Percentiles rank a stretch among this genome's conserved stretches.
Evolutionary conservation across 805 yeast species (phyloP).

Genomic region (Sugiyamaella chiloensis): DNA sequence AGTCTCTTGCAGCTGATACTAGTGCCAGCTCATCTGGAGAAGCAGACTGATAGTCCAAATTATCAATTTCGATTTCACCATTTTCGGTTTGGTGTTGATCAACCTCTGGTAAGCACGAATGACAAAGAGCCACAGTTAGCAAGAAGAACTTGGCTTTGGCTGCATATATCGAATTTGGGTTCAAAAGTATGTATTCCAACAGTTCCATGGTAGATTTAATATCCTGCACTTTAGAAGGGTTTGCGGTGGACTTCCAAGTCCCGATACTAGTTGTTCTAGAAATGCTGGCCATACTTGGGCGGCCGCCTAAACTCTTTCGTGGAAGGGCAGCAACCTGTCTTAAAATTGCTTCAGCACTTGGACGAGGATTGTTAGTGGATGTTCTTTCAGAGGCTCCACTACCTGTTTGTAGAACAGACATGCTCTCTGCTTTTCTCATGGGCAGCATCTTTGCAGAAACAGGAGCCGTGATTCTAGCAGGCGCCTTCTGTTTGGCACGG

Average conservation of each 20-base stretch:
- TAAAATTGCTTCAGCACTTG: slow-evolving; percentile 23
- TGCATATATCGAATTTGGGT: slow-evolving; percentile 70
- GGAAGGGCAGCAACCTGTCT: slow-evolving; percentile 27
- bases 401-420: slow-evolving; percentile 7
- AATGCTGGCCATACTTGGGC: slow-evolving; percentile 54
- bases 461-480: not conserved
- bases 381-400: slow-evolving; percentile 3
- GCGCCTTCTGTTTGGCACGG: not conserved
- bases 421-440: slow-evolving; percentile 6
- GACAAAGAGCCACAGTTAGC: slow-evolving; percentile 80
- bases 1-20: slow-evolving; percentile 89
- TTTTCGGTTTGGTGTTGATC: slow-evolving; percentile 26
- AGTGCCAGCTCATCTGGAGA: slow-evolving; percentile 96
- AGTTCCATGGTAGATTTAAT: slow-evolving; percentile 61
- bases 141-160: slow-evolving; percentile 75
- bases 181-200: slow-evolving; percentile 61
- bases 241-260: slow-evolving; percentile 49
- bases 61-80: slow-evolving; percentile 41
- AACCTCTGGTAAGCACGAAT: slow-evolving; percentile 71
- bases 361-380: slow-evolving; percentile 11
- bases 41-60: slow-evolving; percentile 81
- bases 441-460: not conserved
- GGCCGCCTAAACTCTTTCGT: slow-evolving; percentile 19
- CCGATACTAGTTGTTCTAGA: slow-evolving; percentile 20
- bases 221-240: slow-evolving; percentile 41